phyloP scores from a whole-genome alignment of 2,329 filamentous ascomycete genomes.

The Fusarium humuli region DNA sequence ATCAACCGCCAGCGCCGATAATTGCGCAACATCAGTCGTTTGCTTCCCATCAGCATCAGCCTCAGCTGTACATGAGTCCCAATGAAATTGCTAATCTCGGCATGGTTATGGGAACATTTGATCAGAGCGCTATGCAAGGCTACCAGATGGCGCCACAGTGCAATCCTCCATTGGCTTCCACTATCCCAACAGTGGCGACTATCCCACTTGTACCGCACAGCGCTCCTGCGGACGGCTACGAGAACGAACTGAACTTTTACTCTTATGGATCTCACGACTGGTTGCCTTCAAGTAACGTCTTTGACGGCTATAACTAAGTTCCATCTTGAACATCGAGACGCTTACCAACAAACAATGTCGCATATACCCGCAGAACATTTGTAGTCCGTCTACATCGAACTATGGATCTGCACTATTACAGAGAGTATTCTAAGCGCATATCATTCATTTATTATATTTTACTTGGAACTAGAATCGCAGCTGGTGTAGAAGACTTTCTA shows the following conservation, averaged over 20 bases:
- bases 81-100: constrained; percentile 44
- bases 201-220: constrained; percentile 24
- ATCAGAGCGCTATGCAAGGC: constrained; percentile 30
- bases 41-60: constrained; percentile 27
- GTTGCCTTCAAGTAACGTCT: constrained; percentile 37
- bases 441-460: background rate
- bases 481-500: background rate
- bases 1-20: background rate
- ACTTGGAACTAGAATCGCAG: background rate
- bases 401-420: background rate
- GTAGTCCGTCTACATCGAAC: background rate
- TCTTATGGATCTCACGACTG: constrained; percentile 53
- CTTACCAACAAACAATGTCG: background rate
- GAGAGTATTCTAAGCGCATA: background rate
- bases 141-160: constrained; percentile 32
- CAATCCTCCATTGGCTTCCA: constrained; percentile 9
- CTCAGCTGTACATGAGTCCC: constrained; percentile 24
- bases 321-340: no score
- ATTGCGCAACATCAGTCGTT: constrained; percentile 40
- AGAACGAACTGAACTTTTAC: constrained; percentile 59
- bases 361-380: background rate
- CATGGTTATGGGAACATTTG: constrained; percentile 57
- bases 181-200: constrained; percentile 9
- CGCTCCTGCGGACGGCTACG: constrained; percentile 59
- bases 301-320: constrained; percentile 35